phyloP scores from a whole-genome alignment of 495 filamentous ascomycete species.

The Bombardia bombarda region DNA sequence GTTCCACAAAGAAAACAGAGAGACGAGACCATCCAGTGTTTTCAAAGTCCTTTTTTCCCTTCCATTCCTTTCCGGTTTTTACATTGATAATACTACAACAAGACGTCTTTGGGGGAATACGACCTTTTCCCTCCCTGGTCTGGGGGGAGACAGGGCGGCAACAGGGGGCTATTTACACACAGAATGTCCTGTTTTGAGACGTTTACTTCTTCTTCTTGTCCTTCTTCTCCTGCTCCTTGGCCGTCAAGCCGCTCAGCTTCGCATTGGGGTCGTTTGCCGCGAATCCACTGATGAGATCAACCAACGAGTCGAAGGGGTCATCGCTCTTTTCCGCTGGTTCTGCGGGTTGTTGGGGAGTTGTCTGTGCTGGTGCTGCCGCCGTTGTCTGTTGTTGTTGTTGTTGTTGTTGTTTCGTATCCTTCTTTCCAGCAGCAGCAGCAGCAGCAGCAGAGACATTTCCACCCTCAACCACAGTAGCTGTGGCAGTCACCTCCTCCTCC shows the following conservation, averaged over 20 bases:
- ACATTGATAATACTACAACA: not conserved
- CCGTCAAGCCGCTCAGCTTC: conserved; percentile 13
- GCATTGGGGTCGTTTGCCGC: conserved; percentile 31
- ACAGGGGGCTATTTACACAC: too few species aligned
- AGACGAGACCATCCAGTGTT: too few species aligned
- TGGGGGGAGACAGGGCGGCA: too few species aligned
- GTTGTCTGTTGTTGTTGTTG: not conserved
- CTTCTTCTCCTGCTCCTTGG: conserved; percentile 23
- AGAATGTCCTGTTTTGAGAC: too few species aligned
- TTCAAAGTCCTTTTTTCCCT: not conserved
- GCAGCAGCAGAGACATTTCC: too few species aligned
- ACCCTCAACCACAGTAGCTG: too few species aligned
- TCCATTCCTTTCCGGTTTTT: not conserved
- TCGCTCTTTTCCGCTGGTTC: too few species aligned
- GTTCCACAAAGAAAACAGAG: too few species aligned
- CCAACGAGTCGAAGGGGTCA: conserved; percentile 45
- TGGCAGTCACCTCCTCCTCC: conserved; percentile 8
- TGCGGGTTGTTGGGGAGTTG: conserved; percentile 1
- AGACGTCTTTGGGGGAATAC: too few species aligned
- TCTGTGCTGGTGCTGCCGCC: conserved; percentile 13
- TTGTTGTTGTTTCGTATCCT: not conserved
- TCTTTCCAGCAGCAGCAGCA: conserved; percentile 15
- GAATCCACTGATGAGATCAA: conserved; percentile 65
- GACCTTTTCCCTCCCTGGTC: too few species aligned
- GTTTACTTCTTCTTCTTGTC: conserved; percentile 27